Evolutionary conservation across 2,329 filamentous ascomycete species (phyloP), one percentile per base, ranked within the genome.

Genomic region (Neonectria sp.): DNA sequence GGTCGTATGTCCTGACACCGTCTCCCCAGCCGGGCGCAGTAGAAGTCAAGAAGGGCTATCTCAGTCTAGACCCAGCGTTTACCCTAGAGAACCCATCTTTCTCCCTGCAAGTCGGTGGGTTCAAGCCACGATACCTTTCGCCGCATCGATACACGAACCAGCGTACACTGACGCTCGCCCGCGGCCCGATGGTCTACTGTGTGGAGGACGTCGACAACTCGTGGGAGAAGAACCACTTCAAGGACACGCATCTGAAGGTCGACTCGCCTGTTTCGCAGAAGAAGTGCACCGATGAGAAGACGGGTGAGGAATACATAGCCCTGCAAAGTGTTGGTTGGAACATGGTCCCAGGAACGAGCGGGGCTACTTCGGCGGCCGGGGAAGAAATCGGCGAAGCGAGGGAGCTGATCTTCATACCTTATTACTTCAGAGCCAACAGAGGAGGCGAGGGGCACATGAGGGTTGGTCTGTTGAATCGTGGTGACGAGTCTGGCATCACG

Each of bases 111-210:
- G 78, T 85, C 17, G 74, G 83, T 53, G 82, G 83, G 13, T 82
- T 91, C 48, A 75, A 80, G 40, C 82, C 87, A 17, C 81, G 85
- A 35, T 83, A 84, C 57, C 70, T 89, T 3, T 76, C 83, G 3
- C 87, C 88, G 0, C 86, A 90, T 70, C 88, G 88, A 0, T 86
- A 86, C 70, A 86, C 88, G 0, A 86, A 86, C 69, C 87, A 90
- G 71, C 78, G 84, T n/a, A 87, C 85, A 2, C 69, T 89, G 43
- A 82, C 85, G 1, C 75, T 91, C 7, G 87, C 84, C 2, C 82
- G 88, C 4, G 89, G 89, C 0, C 89, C 89, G 0, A 73, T 91
- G 6, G 79, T 91, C 6, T 91, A 91, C 75, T 91, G 88, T 65
- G 82, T 87, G 4, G 89, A 91, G 72, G 89, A 91, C 62, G 72